Evolutionary conservation across 2,329 filamentous ascomycete species (phyloP).

Genomic region (Alternaria hordeiaustralica): DNA sequence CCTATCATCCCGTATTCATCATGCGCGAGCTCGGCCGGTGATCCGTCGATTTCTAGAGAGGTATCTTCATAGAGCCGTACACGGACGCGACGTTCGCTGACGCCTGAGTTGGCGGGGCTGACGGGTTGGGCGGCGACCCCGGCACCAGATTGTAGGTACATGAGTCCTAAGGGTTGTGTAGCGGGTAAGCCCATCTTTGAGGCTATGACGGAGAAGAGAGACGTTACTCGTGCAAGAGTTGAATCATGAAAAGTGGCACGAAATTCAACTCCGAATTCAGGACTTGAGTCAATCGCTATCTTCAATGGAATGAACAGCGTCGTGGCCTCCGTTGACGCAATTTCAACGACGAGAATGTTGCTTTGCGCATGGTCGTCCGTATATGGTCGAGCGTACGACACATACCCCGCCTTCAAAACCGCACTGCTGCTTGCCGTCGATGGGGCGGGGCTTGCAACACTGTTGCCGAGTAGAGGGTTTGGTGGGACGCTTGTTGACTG

Average conservation of each 20-base stretch:
- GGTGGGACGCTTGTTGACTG: slow-evolving; percentile 26
- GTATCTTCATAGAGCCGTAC: slow-evolving; percentile 33
- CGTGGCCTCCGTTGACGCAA: slow-evolving; percentile 52
- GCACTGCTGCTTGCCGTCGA: slow-evolving; percentile 18
- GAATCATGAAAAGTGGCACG: slow-evolving; percentile 76
- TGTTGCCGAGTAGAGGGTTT: slow-evolving; percentile 38
- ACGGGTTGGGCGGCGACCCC: slow-evolving; percentile 66
- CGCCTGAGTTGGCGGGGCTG: slow-evolving; percentile 71
- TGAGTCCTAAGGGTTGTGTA: slow-evolving; percentile 66
- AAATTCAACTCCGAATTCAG: slow-evolving; percentile 49
- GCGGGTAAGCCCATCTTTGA: slow-evolving; percentile 75
- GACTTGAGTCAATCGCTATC: too few species aligned
- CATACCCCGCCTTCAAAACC: slow-evolving; percentile 57
- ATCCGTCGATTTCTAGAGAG: slow-evolving; percentile 34
- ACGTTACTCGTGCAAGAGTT: slow-evolving; percentile 71
- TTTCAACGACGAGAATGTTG: slow-evolving; percentile 73
- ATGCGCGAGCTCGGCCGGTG: slow-evolving; percentile 23
- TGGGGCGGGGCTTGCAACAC: slow-evolving; percentile 27
- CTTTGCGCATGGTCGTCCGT: slow-evolving; percentile 77
- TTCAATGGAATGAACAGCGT: too few species aligned
- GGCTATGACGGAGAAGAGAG: slow-evolving; percentile 80
- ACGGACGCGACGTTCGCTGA: slow-evolving; percentile 72
- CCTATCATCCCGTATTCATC: slow-evolving; percentile 13
- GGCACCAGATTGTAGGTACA: slow-evolving; percentile 67
- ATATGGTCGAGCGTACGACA: slow-evolving; percentile 84